Conservation (phyloP, 768 basidiomycete species). For the Mycena leptocephala region DNA sequence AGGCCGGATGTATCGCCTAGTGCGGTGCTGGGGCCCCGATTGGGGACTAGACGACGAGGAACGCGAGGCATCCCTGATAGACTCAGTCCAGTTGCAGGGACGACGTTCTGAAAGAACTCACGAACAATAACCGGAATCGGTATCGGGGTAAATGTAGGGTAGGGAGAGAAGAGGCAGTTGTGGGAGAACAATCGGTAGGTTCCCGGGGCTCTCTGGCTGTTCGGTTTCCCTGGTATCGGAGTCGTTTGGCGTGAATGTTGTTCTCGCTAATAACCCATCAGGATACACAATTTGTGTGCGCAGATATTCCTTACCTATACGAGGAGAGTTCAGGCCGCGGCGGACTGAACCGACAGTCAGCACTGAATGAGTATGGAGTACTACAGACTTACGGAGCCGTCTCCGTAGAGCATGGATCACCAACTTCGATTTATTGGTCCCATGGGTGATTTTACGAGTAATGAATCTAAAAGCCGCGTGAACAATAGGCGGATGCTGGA, state of each 20-base stretch:
- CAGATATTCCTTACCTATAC: background rate
- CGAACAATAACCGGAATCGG: constrained; percentile 18
- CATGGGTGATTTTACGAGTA: background rate
- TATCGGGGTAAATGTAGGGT: background rate
- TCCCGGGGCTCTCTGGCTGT: background rate
- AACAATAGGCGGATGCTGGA: too few species aligned
- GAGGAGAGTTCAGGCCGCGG: constrained; percentile 1
- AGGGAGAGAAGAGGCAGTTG: constrained; percentile 7
- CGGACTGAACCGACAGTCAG: constrained; percentile 8
- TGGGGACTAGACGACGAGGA: background rate
- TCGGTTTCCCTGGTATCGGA: background rate
- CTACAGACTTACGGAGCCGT: constrained; percentile 1
- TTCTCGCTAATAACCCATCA: background rate
- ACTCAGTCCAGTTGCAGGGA: background rate
- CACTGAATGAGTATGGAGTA: background rate
- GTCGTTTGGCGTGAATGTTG: background rate
- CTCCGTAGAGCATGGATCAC: background rate
- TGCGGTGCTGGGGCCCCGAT: background rate
- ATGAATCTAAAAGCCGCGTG: constrained; percentile 21
- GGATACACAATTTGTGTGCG: background rate
- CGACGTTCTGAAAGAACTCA: background rate
- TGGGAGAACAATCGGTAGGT: constrained; percentile 12
- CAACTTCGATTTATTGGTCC: constrained; percentile 1
- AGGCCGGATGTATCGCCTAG: constrained; percentile 21
- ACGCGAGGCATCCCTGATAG: background rate